Evolutionary conservation across 2,329 filamentous ascomycete species (phyloP).

Genomic region (Colletotrichum horii): DNA sequence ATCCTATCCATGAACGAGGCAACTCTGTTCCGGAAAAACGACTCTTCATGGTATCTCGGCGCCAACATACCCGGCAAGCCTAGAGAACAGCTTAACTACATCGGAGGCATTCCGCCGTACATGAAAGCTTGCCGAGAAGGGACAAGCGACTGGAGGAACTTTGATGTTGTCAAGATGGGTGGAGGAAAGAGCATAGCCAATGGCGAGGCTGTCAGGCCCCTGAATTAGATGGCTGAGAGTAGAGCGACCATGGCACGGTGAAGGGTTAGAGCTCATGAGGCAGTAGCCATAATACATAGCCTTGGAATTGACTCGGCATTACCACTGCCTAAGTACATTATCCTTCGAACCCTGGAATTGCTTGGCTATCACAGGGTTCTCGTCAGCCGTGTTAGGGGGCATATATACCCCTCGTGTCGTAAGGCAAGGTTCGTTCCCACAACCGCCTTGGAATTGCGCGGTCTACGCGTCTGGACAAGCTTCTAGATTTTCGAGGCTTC

Average conservation of each 20-base stretch:
- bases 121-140: conserved; percentile 15
- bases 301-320: neutral
- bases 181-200: neutral
- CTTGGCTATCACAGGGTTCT: accelerated
- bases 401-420: neutral
- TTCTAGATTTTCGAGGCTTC: neutral
- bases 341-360: neutral
- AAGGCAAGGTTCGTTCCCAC: neutral
- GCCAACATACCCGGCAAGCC: conserved; percentile 28
- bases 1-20: conserved; percentile 20
- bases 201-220: neutral
- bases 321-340: neutral
- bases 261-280: neutral
- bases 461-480: neutral
- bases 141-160: neutral
- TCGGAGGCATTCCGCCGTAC: conserved; percentile 19
- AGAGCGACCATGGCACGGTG: neutral
- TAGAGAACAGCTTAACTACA: conserved; percentile 24
- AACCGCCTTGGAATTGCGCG: neutral
- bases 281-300: neutral
- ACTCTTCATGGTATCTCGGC: conserved; percentile 27
- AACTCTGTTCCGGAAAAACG: conserved; percentile 19
- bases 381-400: neutral
- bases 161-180: neutral
- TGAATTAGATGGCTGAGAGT: neutral